Evolutionary conservation across 768 basidiomycete species (phyloP).

Genomic region (Podaxis pistillaris): DNA sequence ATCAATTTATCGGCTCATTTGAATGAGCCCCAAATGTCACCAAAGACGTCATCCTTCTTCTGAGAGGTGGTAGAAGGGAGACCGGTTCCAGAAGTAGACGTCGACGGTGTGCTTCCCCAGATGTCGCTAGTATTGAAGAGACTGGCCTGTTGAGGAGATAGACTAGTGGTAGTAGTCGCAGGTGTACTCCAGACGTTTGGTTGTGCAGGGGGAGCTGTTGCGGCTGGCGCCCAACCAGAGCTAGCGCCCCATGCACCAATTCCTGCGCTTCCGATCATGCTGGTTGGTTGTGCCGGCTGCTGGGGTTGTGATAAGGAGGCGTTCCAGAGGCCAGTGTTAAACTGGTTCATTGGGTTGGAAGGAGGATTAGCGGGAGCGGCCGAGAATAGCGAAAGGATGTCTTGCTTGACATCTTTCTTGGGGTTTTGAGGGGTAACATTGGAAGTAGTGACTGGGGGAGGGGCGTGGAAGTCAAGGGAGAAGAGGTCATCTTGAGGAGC

Average conservation of each 20-base stretch:
- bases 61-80: conserved; percentile 12
- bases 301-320: conserved; percentile 20
- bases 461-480: conserved; percentile 81
- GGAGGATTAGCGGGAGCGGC: conserved; percentile 35
- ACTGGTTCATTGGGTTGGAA: conserved; percentile 34
- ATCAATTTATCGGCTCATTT: conserved; percentile 43
- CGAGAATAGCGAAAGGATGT: conserved; percentile 83
- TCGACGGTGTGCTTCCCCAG: conserved; percentile 46
- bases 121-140: conserved; percentile 54
- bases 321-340: conserved; percentile 31
- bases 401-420: conserved; percentile 76
- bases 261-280: conserved; percentile 56
- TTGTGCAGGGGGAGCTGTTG: conserved; percentile 32
- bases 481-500: conserved; percentile 67
- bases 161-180: conserved; percentile 20
- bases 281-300: conserved; percentile 31
- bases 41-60: conserved; percentile 79
- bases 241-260: conserved; percentile 64
- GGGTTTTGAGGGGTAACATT: conserved; percentile 32
- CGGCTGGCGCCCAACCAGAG: conserved; percentile 57
- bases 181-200: conserved; percentile 38
- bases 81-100: background rate
- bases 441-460: conserved; percentile 23
- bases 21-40: conserved; percentile 82
- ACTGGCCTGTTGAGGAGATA: conserved; percentile 30